phyloP scores from a whole-genome alignment of 768 basidiomycete species.

The Mycena polygramma region DNA sequence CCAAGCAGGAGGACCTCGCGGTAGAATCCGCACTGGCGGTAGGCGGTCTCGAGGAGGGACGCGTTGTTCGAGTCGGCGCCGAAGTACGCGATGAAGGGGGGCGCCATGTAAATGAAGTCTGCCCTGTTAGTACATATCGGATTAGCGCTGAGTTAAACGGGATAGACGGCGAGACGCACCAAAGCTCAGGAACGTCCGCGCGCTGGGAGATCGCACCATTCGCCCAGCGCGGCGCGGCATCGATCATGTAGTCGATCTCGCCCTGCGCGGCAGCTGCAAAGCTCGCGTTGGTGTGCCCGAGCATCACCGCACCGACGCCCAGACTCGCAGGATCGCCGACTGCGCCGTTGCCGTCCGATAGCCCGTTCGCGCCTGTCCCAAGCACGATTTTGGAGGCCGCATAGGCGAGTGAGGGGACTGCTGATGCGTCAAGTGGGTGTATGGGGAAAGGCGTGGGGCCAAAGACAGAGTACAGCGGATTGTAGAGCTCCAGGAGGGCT shows the following conservation, averaged over 20 bases:
- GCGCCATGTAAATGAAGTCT: conserved; percentile 66
- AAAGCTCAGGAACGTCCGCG: conserved; percentile 61
- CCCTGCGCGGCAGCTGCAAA: conserved; percentile 54
- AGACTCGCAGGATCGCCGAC: conserved; percentile 71
- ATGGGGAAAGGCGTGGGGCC: conserved; percentile 44
- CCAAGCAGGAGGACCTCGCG: conserved; percentile 47
- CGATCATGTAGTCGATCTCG: conserved; percentile 59
- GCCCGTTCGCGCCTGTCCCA: conserved; percentile 38
- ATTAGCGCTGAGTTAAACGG: background rate
- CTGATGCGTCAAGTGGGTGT: conserved; percentile 25
- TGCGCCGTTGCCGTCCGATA: conserved; percentile 58
- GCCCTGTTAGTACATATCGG: conserved; percentile 46
- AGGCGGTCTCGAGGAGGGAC: conserved; percentile 50
- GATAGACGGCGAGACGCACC: conserved; percentile 47
- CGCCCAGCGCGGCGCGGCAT: conserved; percentile 54
- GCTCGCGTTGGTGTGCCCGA: conserved; percentile 54
- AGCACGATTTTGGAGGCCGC: conserved; percentile 40
- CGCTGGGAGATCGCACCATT: conserved; percentile 70
- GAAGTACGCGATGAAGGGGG: conserved; percentile 64
- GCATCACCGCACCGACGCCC: conserved; percentile 57
- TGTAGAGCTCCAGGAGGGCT: conserved; percentile 46
- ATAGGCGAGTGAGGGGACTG: conserved; percentile 40
- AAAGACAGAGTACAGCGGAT: conserved; percentile 46
- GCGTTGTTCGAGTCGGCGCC: conserved; percentile 54
- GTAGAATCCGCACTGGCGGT: conserved; percentile 55